These are phyloP conservation scores for Plasmopara viticola DNA, from an alignment of 352 stramenopile genomes.

Conservation along the genomic window DNA sequence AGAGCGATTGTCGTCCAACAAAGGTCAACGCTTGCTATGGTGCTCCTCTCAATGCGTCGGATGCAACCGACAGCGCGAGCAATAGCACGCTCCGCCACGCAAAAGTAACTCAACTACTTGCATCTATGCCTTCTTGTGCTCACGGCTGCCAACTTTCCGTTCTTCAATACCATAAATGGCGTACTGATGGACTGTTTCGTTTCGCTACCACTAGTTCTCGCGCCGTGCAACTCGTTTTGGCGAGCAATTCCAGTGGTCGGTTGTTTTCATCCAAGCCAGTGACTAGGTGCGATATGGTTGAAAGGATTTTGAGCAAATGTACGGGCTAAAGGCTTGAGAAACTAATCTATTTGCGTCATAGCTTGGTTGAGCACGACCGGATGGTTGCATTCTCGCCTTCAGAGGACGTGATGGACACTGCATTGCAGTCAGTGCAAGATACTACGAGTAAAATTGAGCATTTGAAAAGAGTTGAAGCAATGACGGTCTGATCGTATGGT, in stretches of 20 bases:
- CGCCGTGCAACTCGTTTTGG: slow-evolving; percentile 39
- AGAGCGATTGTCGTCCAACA: not conserved
- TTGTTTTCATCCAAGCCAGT: slow-evolving; percentile 57
- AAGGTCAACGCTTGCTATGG: slow-evolving; percentile 20
- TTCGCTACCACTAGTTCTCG: not conserved
- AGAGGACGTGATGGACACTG: slow-evolving; percentile 37
- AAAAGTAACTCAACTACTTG: slow-evolving; percentile 14
- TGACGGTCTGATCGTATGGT: slow-evolving; percentile 4
- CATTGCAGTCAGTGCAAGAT: slow-evolving; percentile 31
- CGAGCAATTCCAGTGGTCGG: slow-evolving; percentile 36
- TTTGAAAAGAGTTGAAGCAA: slow-evolving; percentile 1
- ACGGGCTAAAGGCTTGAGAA: slow-evolving; percentile 2
- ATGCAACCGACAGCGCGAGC: slow-evolving; percentile 42
- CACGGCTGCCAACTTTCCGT: too few species aligned
- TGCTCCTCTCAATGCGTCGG: slow-evolving; percentile 55
- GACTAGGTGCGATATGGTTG: slow-evolving; percentile 26
- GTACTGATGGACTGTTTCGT: not conserved
- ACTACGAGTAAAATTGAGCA: slow-evolving; percentile 21
- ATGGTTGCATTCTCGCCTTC: slow-evolving; percentile 35
- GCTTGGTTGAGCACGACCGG: slow-evolving; percentile 39
- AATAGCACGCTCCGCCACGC: slow-evolving; percentile 23
- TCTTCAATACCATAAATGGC: not conserved
- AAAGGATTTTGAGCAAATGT: not conserved
- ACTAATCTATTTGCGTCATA: slow-evolving; percentile 6
- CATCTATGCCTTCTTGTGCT: too few species aligned